Evolutionary conservation across 164 flowering plant species (phyloP).

Genomic region (Nymphaea colorata): DNA sequence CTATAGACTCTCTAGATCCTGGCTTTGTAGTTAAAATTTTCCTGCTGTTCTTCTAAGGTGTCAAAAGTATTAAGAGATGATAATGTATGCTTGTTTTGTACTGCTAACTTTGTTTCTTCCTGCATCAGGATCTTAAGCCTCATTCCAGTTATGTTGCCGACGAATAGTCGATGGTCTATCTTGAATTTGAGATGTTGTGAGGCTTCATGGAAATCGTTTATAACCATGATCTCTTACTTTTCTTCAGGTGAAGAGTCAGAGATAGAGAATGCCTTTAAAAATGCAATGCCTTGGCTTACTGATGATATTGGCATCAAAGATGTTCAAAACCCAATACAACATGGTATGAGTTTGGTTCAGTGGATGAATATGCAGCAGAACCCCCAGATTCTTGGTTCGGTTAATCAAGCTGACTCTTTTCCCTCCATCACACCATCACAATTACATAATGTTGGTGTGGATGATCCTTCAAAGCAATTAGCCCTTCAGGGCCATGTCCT

Average conservation of each 20-base stretch:
- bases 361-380: constrained; percentile 94
- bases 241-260: constrained; percentile 75
- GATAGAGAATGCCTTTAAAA: constrained; percentile 63
- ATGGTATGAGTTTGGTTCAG: constrained; percentile 82
- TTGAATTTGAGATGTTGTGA: background rate
- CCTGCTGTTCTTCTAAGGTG: background rate
- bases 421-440: constrained; percentile 45
- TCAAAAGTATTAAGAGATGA: no score
- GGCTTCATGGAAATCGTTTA: background rate
- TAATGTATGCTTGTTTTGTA: no score
- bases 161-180: no score
- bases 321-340: constrained; percentile 52
- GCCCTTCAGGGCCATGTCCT: constrained; percentile 59
- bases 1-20: background rate
- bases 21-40: background rate
- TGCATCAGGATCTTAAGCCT: no score
- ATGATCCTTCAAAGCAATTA: constrained; percentile 69
- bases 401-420: constrained; percentile 50
- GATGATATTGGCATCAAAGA: constrained; percentile 79
- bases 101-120: no score
- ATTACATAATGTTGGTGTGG: constrained; percentile 35
- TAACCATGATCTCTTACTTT: background rate
- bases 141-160: no score
- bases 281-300: constrained; percentile 92
- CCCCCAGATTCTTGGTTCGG: constrained; percentile 37